Conservation (phyloP, 2,329 filamentous ascomycete genomes). For the Ophiostoma novo-ulmi region DNA sequence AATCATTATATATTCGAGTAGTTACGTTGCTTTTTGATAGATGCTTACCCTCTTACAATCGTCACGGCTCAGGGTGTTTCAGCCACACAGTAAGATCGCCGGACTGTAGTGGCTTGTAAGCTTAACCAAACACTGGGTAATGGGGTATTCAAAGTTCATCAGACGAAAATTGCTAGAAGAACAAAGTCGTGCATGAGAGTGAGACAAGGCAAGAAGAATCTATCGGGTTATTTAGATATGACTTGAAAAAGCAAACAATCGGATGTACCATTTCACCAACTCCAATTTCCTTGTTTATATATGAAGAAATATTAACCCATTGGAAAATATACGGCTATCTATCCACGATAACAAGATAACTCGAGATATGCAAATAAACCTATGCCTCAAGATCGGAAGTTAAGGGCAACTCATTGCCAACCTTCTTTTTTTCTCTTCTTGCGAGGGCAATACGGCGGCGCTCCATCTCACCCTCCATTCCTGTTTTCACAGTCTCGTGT, state of each 20-base stretch:
- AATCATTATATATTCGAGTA: background rate
- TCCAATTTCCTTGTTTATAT: background rate
- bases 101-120: background rate
- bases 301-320: no score
- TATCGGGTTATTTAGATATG: background rate
- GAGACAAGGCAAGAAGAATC: no score
- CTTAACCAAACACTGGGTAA: no score
- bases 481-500: constrained; percentile 55
- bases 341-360: background rate
- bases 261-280: background rate
- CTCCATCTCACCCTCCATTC: constrained; percentile 36
- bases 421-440: constrained; percentile 15
- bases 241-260: background rate
- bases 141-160: no score
- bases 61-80: background rate
- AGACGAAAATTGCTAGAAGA: no score
- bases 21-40: background rate
- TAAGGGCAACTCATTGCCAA: background rate
- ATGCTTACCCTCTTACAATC: background rate
- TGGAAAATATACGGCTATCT: background rate
- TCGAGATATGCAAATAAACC: background rate
- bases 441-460: constrained; percentile 26
- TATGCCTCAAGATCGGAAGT: constrained; percentile 6
- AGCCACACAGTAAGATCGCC: background rate
- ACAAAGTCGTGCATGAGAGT: no score